Conservation (phyloP, 2,329 filamentous ascomycete species). For the Reticulascus tulasneorum region DNA sequence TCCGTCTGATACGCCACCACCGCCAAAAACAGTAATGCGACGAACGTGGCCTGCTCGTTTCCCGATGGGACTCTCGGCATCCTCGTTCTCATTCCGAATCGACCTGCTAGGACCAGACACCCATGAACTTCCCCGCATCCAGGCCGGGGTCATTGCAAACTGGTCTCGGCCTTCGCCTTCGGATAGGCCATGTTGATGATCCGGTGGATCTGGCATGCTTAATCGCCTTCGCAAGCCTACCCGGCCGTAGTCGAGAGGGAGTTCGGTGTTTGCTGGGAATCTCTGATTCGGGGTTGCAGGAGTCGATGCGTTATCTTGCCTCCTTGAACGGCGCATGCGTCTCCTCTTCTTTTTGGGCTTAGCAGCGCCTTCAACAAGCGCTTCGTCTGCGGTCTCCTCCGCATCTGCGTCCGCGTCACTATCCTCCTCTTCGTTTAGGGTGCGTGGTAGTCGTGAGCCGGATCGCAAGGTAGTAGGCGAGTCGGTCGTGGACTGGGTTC, state of each 20-base stretch:
- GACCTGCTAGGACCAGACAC: conserved; percentile 45
- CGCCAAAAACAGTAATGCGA: conserved; percentile 61
- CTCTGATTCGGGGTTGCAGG: conserved; percentile 60
- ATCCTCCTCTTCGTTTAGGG: conserved; percentile 52
- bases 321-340: conserved; percentile 39
- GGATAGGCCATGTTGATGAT: conserved; percentile 62
- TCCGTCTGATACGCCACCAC: conserved; percentile 61
- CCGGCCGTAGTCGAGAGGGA: conserved; percentile 36
- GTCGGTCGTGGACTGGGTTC: conserved; percentile 36
- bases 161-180: conserved; percentile 71
- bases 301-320: conserved; percentile 49
- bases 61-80: conserved; percentile 47
- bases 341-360: conserved; percentile 62
- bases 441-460: conserved; percentile 48
- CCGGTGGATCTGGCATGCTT: conserved; percentile 59
- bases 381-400: conserved; percentile 82
- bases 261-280: conserved; percentile 36
- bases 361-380: conserved; percentile 37
- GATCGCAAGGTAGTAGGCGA: conserved; percentile 44
- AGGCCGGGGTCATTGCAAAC: conserved; percentile 49
- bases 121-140: conserved; percentile 59
- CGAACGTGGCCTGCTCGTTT: conserved; percentile 61
- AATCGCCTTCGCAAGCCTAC: conserved; percentile 60
- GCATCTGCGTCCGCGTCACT: conserved; percentile 75
- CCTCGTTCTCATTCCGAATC: conserved; percentile 47